A percentile compares a stretch with the other conserved stretches of the same genome.
phyloP scores from a whole-genome alignment of 345 rosid species.

The Sonneratia alba region DNA sequence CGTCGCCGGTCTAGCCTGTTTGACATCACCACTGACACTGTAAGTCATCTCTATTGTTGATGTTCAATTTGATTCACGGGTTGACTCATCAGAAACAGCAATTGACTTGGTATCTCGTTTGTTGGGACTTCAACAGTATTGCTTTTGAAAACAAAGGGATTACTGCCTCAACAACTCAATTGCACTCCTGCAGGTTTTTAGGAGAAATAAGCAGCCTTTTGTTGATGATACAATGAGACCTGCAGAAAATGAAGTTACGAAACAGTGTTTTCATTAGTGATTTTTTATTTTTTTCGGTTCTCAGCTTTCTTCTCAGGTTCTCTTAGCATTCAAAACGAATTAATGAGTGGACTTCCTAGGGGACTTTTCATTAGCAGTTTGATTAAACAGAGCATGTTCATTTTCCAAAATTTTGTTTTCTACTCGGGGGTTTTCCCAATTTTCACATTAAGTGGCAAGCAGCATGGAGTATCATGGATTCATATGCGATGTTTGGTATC shows the following conservation, averaged over 20 bases:
- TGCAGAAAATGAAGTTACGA: neutral
- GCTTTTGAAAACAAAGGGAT: neutral
- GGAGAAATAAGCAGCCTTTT: neutral
- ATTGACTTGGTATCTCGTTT: neutral
- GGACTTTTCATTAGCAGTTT: neutral
- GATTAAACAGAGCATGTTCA: neutral
- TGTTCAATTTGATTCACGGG: neutral
- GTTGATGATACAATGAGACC: neutral
- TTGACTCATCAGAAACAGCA: neutral
- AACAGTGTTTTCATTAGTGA: neutral
- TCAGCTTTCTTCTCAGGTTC: neutral
- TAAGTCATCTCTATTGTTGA: conserved; percentile 12
- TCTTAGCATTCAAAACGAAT: neutral
- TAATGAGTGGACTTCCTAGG: neutral
- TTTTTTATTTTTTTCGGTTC: neutral
- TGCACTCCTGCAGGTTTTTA: neutral
- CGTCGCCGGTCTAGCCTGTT: conserved; percentile 89
- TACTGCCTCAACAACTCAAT: neutral
- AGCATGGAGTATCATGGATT: neutral
- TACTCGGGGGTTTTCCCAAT: neutral
- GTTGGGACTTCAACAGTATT: too few relatives aligned
- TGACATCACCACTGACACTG: conserved; percentile 81
- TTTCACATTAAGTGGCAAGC: neutral
- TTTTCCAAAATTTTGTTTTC: too few relatives aligned
- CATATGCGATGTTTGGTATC: conserved; percentile 4